Evolutionary conservation across 1,284 basidiomycete species (phyloP).

Genomic region (Amylostereum chailletii): DNA sequence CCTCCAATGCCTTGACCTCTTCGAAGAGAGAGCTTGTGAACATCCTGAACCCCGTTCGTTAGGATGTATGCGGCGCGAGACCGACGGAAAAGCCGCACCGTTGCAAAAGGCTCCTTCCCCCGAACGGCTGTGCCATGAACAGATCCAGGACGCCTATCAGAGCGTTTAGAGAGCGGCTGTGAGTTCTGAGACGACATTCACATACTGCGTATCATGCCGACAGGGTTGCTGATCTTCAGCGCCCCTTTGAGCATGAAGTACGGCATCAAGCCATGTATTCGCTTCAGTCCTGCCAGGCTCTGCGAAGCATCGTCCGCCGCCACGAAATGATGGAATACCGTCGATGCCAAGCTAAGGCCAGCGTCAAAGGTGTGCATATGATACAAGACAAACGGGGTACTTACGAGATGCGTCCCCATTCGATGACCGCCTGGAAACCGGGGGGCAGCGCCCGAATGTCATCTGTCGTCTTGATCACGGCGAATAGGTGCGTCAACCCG

Average conservation of each 20-base stretch:
- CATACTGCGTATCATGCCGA: slow-evolving; percentile 84
- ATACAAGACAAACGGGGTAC: slow-evolving; percentile 24
- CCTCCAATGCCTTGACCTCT: slow-evolving; percentile 77
- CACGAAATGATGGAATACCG: slow-evolving; percentile 91
- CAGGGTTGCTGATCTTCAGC: slow-evolving; percentile 90
- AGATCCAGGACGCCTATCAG: slow-evolving; percentile 71
- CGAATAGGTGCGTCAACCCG: slow-evolving; percentile 83
- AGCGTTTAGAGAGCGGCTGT: neutral
- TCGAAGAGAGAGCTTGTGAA: slow-evolving; percentile 88
- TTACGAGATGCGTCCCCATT: slow-evolving; percentile 78
- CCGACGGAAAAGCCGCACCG: slow-evolving; percentile 35
- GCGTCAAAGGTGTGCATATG: slow-evolving; percentile 1
- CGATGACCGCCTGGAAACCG: slow-evolving; percentile 84
- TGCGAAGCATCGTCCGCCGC: slow-evolving; percentile 92
- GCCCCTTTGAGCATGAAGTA: slow-evolving; percentile 95
- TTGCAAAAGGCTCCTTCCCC: slow-evolving; percentile 85
- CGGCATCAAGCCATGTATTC: slow-evolving; percentile 94
- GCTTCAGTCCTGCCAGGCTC: slow-evolving; percentile 80
- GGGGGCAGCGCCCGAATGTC: slow-evolving; percentile 73
- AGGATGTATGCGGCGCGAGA: neutral
- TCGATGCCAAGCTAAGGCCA: slow-evolving; percentile 76
- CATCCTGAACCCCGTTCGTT: slow-evolving; percentile 53
- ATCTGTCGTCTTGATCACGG: slow-evolving; percentile 78
- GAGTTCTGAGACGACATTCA: neutral
- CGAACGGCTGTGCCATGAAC: slow-evolving; percentile 97